These are phyloP conservation scores for Spinacia oleracea DNA, from an alignment of 179 eudicot species.

Conservation along the genomic window DNA sequence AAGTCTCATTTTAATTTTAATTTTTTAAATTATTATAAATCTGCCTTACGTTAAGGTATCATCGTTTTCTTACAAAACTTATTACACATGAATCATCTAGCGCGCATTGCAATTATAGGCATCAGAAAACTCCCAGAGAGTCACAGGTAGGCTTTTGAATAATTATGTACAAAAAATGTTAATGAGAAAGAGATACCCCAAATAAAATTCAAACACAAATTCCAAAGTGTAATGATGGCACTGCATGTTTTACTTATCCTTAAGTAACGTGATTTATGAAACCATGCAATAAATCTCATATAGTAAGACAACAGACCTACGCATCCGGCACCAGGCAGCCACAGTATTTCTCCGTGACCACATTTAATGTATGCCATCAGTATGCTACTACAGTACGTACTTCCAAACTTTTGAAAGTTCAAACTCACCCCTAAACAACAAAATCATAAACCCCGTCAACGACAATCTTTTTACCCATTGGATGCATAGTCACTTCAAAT, in stretches of 20 bases:
- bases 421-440: too few relatives aligned
- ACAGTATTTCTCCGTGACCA: conserved; percentile 26
- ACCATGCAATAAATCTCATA: conserved; percentile 30
- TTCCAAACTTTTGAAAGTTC: neutral
- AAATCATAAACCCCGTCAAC: too few relatives aligned
- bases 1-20: too few relatives aligned
- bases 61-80: too few relatives aligned
- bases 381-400: too few relatives aligned
- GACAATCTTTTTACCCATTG: too few relatives aligned
- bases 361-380: conserved; percentile 10
- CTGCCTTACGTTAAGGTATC: too few relatives aligned
- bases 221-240: conserved; percentile 32
- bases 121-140: too few relatives aligned
- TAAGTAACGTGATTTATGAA: conserved; percentile 28
- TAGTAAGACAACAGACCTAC: conserved; percentile 19
- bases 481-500: too few relatives aligned
- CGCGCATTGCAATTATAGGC: too few relatives aligned
- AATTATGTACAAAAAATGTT: neutral
- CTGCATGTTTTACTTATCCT: conserved; percentile 19
- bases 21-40: too few relatives aligned
- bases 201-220: conserved; percentile 7
- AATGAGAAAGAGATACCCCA: neutral
- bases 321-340: neutral
- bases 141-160: neutral
- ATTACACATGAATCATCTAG: too few relatives aligned